Evolutionary conservation across 305 asterid genomes (phyloP).

Genomic region (Rubia occidens): DNA sequence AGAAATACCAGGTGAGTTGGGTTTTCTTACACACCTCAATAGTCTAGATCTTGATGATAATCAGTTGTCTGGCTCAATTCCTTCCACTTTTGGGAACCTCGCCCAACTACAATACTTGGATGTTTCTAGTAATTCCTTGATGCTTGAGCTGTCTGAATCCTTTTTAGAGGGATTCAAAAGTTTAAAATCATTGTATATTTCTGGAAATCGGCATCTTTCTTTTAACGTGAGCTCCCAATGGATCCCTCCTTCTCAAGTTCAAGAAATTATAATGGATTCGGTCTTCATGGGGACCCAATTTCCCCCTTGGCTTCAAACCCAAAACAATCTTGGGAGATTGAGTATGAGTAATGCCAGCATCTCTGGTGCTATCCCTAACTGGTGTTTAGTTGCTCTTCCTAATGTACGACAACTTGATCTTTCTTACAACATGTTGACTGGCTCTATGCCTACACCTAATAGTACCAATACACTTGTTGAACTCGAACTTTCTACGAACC

Average conservation of each 20-base stretch:
- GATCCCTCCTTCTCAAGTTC: not conserved
- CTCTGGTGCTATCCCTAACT: not conserved
- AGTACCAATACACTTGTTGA: not conserved
- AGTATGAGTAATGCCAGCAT: not conserved
- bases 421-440: not conserved
- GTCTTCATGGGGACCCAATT: not conserved
- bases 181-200: not conserved
- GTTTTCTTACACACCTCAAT: not conserved
- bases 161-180: not conserved
- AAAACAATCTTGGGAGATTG: not conserved
- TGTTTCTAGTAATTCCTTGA: not conserved
- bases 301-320: constrained; percentile 6
- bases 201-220: not conserved
- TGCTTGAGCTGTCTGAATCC: not conserved
- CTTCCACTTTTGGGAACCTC: not conserved
- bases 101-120: not conserved
- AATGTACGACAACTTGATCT: not conserved
- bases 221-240: not conserved
- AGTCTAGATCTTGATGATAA: not conserved
- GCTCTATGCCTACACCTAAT: not conserved
- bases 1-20: not conserved
- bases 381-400: not conserved
- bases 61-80: not conserved
- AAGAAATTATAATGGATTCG: not conserved
- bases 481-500: not conserved